Evolutionary conservation across 371 early-diverging fungal species (phyloP), one percentile per base, ranked within the genome.

Genomic region (Agmasoma carcini): DNA sequence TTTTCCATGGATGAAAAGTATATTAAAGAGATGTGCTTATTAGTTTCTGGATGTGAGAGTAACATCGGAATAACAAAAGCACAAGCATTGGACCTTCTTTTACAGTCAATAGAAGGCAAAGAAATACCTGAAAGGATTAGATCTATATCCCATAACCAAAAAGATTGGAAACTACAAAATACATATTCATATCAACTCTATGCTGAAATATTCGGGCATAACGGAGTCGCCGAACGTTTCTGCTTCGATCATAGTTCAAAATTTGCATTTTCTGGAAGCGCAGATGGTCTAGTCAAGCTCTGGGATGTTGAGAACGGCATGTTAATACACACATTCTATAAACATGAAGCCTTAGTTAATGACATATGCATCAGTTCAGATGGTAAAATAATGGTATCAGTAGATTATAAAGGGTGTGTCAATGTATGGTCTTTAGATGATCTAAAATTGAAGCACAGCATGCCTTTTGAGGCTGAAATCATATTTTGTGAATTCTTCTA

Each of bases 271-370:
- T 55, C 70, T 3, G 71, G 66, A 30, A 63, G 70, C 20, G 59
- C 60, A 49, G 75, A 75, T 54, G 73, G 73, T 9, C 47, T 75
- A 33, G 61, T 75, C 9, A 75, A 75, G 54, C 27, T 63, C 4
- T 72, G 70, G 70, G 61, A 68, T 45, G 46, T 63, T 12, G 36
- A 55, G 3, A 47, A 41, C 0, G 70, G 68, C 7, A 15, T 70
- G 33, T 14, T 65, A 1, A 43, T 72, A 17, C 14, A 56, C 14
- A 55, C 66, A 27, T 59, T 71, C 29, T 63, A 66, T 25, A 69
- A 64, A 0, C 73, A 71, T 48, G 14, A 31, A 25, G 48, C 17
- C 30, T 39, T 56, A 19, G 57, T 75, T 23, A 61, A 54, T 60
- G 73, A 73, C 60, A 23, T 75, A 11, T 65, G 60, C 30, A 34